Percentiles rank a stretch among this genome's conserved stretches.
Evolutionary conservation across 495 filamentous ascomycete species (phyloP).

Genomic region (Lasiosphaeria ovina): DNA sequence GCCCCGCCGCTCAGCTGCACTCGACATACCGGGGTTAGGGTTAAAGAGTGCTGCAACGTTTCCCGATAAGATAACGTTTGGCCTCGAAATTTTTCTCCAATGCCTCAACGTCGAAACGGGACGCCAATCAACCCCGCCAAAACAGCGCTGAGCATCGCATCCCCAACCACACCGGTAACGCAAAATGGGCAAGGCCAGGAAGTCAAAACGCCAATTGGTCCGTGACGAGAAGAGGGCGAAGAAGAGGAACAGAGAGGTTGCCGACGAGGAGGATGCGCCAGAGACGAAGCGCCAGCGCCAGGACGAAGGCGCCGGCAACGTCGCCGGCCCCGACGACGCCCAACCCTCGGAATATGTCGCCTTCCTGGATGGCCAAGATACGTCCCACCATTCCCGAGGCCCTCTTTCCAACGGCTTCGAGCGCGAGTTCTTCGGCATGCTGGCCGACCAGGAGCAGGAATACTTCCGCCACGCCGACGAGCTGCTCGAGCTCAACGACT

Average conservation of each 20-base stretch:
- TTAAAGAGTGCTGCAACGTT: too few relatives aligned
- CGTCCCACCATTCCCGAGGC: conserved; percentile 20
- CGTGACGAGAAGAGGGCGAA: conserved; percentile 48
- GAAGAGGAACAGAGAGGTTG: conserved; percentile 28
- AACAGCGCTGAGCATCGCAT: not conserved
- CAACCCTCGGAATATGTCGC: conserved; percentile 22
- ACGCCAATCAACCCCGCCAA: not conserved
- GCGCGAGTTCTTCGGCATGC: conserved; percentile 78
- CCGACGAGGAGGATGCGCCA: conserved; percentile 28
- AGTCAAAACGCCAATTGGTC: conserved; percentile 45
- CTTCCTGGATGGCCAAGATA: conserved; percentile 25
- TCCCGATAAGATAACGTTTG: too few relatives aligned
- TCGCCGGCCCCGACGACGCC: conserved; percentile 16
- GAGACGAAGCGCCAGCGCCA: conserved; percentile 40
- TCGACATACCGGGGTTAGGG: too few relatives aligned
- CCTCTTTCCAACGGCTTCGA: conserved; percentile 31
- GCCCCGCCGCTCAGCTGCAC: too few relatives aligned
- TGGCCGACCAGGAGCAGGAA: conserved; percentile 86
- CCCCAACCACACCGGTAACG: not conserved
- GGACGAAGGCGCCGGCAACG: conserved; percentile 14
- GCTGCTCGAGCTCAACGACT: conserved; percentile 83
- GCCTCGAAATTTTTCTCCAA: too few relatives aligned
- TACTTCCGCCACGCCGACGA: conserved; percentile 89
- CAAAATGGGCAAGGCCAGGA: conserved; percentile 35
- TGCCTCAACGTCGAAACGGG: too few relatives aligned